Percentiles rank a stretch among this genome's conserved stretches.
phyloP scores from a whole-genome alignment of 2,329 filamentous ascomycete genomes.

The Dothideomycetes sp. region DNA sequence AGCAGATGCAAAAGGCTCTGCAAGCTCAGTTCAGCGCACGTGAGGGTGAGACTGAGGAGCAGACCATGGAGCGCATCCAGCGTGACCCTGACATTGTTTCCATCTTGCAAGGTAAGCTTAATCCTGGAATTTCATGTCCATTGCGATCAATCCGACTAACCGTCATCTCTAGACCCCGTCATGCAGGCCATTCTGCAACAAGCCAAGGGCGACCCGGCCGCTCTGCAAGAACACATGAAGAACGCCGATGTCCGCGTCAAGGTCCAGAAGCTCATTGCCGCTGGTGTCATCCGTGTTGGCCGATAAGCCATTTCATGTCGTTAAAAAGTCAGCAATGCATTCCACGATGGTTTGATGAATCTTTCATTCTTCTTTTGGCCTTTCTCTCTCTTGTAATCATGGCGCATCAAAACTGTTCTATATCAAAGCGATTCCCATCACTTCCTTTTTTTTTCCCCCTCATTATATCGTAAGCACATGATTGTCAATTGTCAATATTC shows the following conservation, averaged over 20 bases:
- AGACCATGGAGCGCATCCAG: constrained; percentile 85
- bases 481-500: no score
- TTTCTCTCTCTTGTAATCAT: no score
- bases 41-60: constrained; percentile 83
- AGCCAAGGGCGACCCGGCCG: constrained; percentile 84
- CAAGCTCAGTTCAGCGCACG: constrained; percentile 81
- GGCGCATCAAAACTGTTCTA: no score
- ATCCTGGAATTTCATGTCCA: constrained; percentile 72
- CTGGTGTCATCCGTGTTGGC: constrained; percentile 62
- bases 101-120: constrained; percentile 27
- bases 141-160: not conserved
- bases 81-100: constrained; percentile 62
- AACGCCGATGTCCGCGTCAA: constrained; percentile 78
- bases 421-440: no score
- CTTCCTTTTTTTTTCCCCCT: no score
- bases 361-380: no score
- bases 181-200: constrained; percentile 98
- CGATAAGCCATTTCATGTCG: no score
- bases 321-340: no score
- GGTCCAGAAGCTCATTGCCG: constrained; percentile 89
- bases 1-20: constrained; percentile 88
- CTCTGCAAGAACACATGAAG: constrained; percentile 93
- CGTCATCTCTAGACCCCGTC: constrained; percentile 58
- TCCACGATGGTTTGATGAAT: no score
- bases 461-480: no score